Base-by-base conservation (phyloP, 140 eudicot genomes). In the Senecio squalidus region DNA sequence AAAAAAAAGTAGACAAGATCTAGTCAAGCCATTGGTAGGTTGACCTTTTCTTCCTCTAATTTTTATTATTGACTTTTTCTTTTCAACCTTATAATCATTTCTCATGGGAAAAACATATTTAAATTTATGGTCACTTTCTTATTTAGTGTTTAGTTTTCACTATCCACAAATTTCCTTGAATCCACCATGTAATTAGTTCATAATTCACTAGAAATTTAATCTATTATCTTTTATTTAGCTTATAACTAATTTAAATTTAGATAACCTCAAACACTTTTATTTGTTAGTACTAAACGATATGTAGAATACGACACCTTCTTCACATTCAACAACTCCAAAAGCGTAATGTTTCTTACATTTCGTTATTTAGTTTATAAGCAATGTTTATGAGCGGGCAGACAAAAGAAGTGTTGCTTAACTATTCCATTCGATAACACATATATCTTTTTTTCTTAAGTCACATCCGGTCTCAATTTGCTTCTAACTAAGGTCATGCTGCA, bases 1-100 rank as follows among this genome's bases (percentile, higher is more conserved):
- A n/a, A 58, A 39, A 49, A 51, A 68, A 59, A 49, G 74, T 49
- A 30, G 62, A 69, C 74, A 69, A 49, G 47, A 69, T 69, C 74
- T 39, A 59, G 68, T 69, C 68, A 69, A 69, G 74, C 68, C 13
- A 59, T 69, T 59, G 68, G 74, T 59, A 26, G 61, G 62, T 69
- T 69, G 74, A 69, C 68, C 46, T 48, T 59, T 49, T 59, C 10
- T 29, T 24, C 7, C 33, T 51, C 20, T 13, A 1, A 0, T 9
- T 26, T 14, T 1, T 8, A 2, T 41, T 17, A 45, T 69, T 60
- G 62, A 59, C 68, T 14, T 59, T 38, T 34, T 0, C 47, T 23
- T 57, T 45, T 47, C 6, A 67, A 38, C 22, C 20, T 45, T 15
- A 9, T 55, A 23, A 54, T 66, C 15, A 54, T 41, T 18, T 53